Percentiles rank a stretch among this genome's conserved stretches.
These are phyloP conservation scores for Exutisphaerella laricina DNA, from an alignment of 2,329 filamentous ascomycete genomes.

Conservation along the genomic window DNA sequence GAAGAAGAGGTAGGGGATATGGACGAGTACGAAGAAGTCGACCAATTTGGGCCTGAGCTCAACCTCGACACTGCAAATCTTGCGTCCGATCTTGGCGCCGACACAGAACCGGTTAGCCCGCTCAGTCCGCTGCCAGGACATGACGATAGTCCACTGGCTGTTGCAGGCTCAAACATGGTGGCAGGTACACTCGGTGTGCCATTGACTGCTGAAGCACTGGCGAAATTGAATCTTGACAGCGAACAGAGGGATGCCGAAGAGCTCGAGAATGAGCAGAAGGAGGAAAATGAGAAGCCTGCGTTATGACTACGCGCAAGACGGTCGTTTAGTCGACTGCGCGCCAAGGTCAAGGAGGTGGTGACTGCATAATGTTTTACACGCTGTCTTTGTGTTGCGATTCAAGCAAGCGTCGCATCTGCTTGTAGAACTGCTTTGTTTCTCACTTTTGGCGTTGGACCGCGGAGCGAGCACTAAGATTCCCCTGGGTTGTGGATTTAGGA, in stretches of 20 bases:
- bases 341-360: constrained; percentile 1
- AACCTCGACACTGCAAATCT: constrained; percentile 6
- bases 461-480: constrained; percentile 1
- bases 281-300: not conserved
- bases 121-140: constrained; percentile 14
- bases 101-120: constrained; percentile 16
- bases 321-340: not conserved
- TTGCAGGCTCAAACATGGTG: not conserved
- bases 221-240: constrained; percentile 26
- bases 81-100: constrained; percentile 5
- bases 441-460: constrained; percentile 2
- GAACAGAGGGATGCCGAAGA: constrained; percentile 13
- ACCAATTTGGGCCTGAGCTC: constrained; percentile 28
- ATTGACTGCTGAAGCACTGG: constrained; percentile 31
- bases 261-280: constrained; percentile 3
- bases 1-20: constrained; percentile 26
- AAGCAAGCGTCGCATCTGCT: constrained; percentile 6
- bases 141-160: constrained; percentile 10
- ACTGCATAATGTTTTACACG: not conserved
- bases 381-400: constrained; percentile 5
- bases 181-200: constrained; percentile 13
- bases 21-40: constrained; percentile 23
- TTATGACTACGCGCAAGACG: not conserved
- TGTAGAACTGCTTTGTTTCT: not conserved
- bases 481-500: not conserved